phyloP scores from a whole-genome alignment of 495 filamentous ascomycete genomes.

The Poronia punctata region DNA sequence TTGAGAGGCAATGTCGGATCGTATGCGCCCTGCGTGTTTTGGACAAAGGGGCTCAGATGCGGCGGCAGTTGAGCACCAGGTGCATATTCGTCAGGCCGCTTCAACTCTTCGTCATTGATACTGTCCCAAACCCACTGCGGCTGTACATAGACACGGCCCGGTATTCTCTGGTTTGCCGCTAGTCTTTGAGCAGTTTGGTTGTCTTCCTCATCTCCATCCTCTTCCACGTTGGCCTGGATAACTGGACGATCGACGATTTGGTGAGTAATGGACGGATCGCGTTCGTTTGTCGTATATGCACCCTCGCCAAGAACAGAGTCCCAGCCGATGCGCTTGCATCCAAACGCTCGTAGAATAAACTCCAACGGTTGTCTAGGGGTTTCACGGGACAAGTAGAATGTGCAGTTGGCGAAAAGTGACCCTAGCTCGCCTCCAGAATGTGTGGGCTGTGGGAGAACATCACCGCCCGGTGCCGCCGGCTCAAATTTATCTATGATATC shows the following conservation, averaged over 20 bases:
- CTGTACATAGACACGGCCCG: constrained; percentile 85
- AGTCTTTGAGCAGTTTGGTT: constrained; percentile 49
- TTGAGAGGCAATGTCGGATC: constrained; percentile 77
- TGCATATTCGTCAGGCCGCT: constrained; percentile 80
- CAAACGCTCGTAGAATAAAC: constrained; percentile 89
- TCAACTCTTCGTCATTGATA: constrained; percentile 80
- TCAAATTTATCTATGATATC: constrained; percentile 86
- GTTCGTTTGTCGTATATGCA: constrained; percentile 82
- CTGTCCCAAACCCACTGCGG: constrained; percentile 99
- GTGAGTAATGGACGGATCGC: constrained; percentile 83
- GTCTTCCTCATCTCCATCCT: constrained; percentile 50
- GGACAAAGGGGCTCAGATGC: constrained; percentile 94
- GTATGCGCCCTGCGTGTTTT: constrained; percentile 73
- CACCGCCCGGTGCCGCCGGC: constrained; percentile 67
- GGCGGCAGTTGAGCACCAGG: constrained; percentile 85
- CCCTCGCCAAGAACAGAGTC: constrained; percentile 83
- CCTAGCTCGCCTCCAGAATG: constrained; percentile 48
- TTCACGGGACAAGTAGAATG: constrained; percentile 89
- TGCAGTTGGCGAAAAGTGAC: constrained; percentile 75
- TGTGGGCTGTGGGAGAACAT: constrained; percentile 78
- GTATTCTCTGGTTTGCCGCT: constrained; percentile 58
- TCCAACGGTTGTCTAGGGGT: constrained; percentile 85
- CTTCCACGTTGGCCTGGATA: constrained; percentile 52
- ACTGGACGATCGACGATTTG: constrained; percentile 88
- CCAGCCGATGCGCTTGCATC: constrained; percentile 95